Base-by-base conservation (phyloP, 2,329 filamentous ascomycete genomes). In the Chrysoporthe puriensis region DNA sequence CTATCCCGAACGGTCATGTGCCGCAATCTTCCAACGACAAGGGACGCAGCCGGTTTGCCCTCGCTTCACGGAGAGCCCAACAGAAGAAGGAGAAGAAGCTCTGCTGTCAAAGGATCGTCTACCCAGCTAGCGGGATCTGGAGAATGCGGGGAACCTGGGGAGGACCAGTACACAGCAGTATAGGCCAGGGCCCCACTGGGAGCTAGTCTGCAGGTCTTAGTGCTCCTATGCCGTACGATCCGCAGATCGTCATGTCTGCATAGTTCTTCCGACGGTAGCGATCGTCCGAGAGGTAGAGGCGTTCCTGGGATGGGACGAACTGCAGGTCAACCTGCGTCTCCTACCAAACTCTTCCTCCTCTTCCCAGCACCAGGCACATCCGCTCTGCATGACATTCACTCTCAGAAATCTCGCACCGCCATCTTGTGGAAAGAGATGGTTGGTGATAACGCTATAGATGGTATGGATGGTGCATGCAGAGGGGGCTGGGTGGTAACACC, bases 121-220 rank as follows among this genome's bases (percentile, higher is more conserved):
- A 57, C 52, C 43, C 36, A 34, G 21, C 52, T 34, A 58, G 62
- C 21, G 26, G 42, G 36, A 52, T 57, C 62, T 52, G n/a, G 52
- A 57, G 40, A 64, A 64, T 64, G 62, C 62, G 62, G 62, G 62
- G 62, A 57, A 64, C 52, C 62, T 57, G 50, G 36, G 52, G 62
- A 44, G 9, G 32, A 18, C 34, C 46, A 50, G 46, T 21, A 26
- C 18, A 2, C 26, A 26, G 26, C 26, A 26, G 26, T 26, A 26
- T 26, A 26, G 26, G 26, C 26, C 44, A 46, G 59, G 32, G 42
- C 40, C 57, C 21, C 36, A 40, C 36, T 40, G 5, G 36, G 36
- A 40, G 36, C 36, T 40, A 40, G 36, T 9, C 36, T 40, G 36
- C 21, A 56, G 32, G 21, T 8, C 52, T 52, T 62, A 36, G 60